Evolutionary conservation across 805 yeast genomes (phyloP).

Genomic region (Zygosaccharomyces lentus): DNA sequence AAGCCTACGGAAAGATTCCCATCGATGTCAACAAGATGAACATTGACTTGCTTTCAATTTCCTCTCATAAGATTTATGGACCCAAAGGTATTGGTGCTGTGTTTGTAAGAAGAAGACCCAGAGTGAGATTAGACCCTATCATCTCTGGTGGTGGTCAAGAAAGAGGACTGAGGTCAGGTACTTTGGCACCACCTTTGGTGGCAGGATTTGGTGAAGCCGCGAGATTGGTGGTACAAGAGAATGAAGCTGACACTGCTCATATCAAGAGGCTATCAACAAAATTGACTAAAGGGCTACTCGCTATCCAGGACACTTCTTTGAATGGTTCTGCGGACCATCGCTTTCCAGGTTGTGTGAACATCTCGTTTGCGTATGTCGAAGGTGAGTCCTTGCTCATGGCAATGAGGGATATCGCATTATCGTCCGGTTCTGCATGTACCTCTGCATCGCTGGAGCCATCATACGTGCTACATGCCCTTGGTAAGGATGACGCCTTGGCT

Average conservation of each 20-base stretch:
- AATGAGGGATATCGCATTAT: conserved; percentile 89
- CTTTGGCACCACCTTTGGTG: conserved; percentile 93
- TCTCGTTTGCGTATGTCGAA: conserved; percentile 95
- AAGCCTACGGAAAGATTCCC: conserved; percentile 91
- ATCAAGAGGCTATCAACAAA: conserved; percentile 67
- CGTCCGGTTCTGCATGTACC: conserved; percentile 98
- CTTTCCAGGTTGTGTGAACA: conserved; percentile 92
- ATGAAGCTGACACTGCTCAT: conserved; percentile 66
- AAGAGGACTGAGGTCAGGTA: conserved; percentile 95
- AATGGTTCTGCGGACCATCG: conserved; percentile 76
- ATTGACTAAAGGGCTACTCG: conserved; percentile 64
- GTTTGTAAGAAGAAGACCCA: conserved; percentile 93
- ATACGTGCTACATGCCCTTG: conserved; percentile 91
- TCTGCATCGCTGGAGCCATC: conserved; percentile 98
- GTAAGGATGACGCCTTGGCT: conserved; percentile 97
- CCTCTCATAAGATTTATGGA: conserved; percentile 95
- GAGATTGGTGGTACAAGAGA: conserved; percentile 69
- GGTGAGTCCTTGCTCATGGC: conserved; percentile 98
- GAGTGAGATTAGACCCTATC: conserved; percentile 93
- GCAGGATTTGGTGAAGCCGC: conserved; percentile 98
- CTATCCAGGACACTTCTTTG: conserved; percentile 82
- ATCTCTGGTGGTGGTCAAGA: conserved; percentile 99
- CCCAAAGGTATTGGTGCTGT: conserved; percentile 98
- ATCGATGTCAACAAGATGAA: conserved; percentile 90
- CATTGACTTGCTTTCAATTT: conserved; percentile 87